Evolutionary conservation across 176 grass and related monocot species (phyloP).

Genomic region (Ensete ventricosum): DNA sequence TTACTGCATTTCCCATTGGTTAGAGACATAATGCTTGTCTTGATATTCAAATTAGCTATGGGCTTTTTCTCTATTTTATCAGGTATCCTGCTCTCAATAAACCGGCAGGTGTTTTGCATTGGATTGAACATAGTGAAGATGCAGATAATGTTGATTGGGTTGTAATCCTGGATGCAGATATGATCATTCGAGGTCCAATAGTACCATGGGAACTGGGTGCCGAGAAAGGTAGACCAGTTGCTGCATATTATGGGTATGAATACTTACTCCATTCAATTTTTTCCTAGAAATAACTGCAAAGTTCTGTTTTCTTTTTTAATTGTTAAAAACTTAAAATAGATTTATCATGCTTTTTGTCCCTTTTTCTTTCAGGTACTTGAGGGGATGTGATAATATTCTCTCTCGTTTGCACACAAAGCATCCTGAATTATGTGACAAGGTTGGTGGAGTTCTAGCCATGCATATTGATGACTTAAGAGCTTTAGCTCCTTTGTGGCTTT

Average conservation of each 20-base stretch:
- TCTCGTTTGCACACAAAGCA: conserved; percentile 78
- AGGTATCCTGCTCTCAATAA: conserved; percentile 99
- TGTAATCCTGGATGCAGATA: conserved; percentile 85
- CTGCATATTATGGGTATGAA: conserved; percentile 81
- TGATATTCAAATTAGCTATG: not conserved
- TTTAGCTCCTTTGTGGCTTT: conserved; percentile 84
- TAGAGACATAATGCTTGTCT: not conserved
- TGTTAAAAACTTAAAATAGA: conserved; percentile 1
- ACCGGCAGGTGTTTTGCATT: conserved; percentile 81
- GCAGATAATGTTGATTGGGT: conserved; percentile 86
- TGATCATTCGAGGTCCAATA: conserved; percentile 79
- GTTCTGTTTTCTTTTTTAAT: not conserved
- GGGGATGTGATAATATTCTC: conserved; percentile 94
- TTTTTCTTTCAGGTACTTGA: conserved; percentile 60
- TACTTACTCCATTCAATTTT: not conserved
- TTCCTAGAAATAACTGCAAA: not conserved
- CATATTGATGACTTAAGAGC: conserved; percentile 88
- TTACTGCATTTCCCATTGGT: not conserved
- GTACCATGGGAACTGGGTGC: conserved; percentile 89
- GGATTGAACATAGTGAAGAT: conserved; percentile 80
- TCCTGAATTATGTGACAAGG: conserved; percentile 96
- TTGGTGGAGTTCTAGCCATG: conserved; percentile 75
- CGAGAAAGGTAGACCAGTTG: conserved; percentile 82
- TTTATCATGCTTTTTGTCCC: not conserved
- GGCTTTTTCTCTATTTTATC: conserved; percentile 13